Base-by-base conservation (phyloP, 2,329 filamentous ascomycete species). In the Clarireedia paspali region DNA sequence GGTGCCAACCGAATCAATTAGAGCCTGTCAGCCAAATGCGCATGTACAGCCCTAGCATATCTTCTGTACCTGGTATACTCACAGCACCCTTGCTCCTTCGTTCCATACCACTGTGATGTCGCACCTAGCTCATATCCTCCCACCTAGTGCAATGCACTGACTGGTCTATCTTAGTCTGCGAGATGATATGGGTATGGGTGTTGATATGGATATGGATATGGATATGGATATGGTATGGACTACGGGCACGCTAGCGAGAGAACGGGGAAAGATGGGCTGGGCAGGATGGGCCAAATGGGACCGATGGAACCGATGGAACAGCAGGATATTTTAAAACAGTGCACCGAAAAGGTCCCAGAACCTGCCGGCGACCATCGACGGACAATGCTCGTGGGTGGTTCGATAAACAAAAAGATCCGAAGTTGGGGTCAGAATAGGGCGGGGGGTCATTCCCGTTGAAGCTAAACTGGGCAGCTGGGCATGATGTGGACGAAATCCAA, bases 31-130 rank as follows among this genome's bases (percentile, higher is more conserved):
- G 60, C 63, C 61, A 58, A 51, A 61, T 46, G 34, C 30, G 56
- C 59, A 61, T 62, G 55, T 60, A 59, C 61, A 66, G 63, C 62
- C 63, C 64, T 66, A 59, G 61, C 56, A 61, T 55, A 58, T 57
- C 57, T 61, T 57, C 45, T 23, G 39, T 46, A 27, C 53, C 53
- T 56, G 40, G 47, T 39, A 51, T 57, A 59, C 59, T 57, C 53
- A 58, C 30, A 1, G 55, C 61, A 57, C 59, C 63, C 60, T 60
- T 62, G 50, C 30, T 45, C 51, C 56, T 34, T 34, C 30, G 30
- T 34, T 34, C 2, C 1, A 1, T 63, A 62, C 60, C 62, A 63
- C 62, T 64, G 55, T 60, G 60, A 63, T 59, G 54, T 61, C 45
- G 57, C 59, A 59, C 53, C 59, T 60, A 57, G 55, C 45, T 46